phyloP scores from a whole-genome alignment of 495 filamentous ascomycete species.

The Xylaria acuta region DNA sequence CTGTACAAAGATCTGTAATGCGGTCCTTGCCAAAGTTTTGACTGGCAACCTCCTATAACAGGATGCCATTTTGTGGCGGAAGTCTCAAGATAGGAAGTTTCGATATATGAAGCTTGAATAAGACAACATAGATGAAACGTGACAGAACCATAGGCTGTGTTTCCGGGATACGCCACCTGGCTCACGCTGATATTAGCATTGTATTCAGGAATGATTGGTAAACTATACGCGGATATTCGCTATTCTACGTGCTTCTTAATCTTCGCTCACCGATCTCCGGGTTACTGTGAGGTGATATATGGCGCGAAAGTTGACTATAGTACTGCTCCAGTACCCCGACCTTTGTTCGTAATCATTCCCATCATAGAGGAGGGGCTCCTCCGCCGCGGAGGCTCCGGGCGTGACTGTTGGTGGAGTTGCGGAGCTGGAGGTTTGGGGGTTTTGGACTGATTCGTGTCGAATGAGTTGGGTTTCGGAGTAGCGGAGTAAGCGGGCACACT shows the following conservation, averaged over 20 bases:
- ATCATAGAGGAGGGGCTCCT: neutral
- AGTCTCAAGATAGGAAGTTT: neutral
- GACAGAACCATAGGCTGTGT: neutral
- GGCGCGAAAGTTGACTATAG: neutral
- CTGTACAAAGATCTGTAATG: neutral
- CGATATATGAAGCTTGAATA: neutral
- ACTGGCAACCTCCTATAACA: neutral
- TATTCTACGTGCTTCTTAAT: neutral
- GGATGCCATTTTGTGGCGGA: neutral
- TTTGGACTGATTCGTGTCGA: neutral
- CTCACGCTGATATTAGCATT: neutral
- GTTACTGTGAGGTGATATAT: neutral
- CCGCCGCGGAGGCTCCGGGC: no score
- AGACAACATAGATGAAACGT: neutral
- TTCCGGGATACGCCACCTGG: neutral
- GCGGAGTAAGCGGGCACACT: slow-evolving; percentile 5
- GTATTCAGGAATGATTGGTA: neutral
- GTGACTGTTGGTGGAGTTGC: neutral
- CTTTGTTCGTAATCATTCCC: neutral
- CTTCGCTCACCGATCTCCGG: no score
- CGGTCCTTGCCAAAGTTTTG: no score
- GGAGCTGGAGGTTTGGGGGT: neutral
- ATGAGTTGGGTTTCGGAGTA: neutral
- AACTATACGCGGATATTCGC: neutral
- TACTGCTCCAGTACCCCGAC: neutral